Base-by-base conservation (phyloP, 805 yeast genomes). In the Hanseniaspora meyeri region DNA sequence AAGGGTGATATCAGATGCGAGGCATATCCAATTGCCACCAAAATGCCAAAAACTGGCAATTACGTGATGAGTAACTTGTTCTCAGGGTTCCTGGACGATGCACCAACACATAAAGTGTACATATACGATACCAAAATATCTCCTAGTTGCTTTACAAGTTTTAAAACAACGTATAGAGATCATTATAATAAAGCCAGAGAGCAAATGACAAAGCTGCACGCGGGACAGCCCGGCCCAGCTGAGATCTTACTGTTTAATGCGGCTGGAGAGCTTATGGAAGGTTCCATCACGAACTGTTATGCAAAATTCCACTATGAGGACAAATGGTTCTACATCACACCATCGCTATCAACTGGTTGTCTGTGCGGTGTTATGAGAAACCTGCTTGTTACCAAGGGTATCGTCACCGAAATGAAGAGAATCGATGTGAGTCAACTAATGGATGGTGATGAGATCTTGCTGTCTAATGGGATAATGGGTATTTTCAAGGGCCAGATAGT, bases 391-490 rank as follows among this genome's bases (percentile, higher is more conserved):
- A 66, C 71, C 14, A 78, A 80, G 49, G 76, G 78, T 2, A 64
- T 72, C 34, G 68, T 87, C 2, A 69, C 71, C 47, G 91, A 85
- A 64, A 78, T 74, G 29, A 74, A 73, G 1, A 66, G 86, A 4
- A 62, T 65, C 1, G 58, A 59, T 10, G 63, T 12, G 77, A 77
- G n/a, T 62, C 91, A 3, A 63, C 66, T 36, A 66, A 68, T n/a
- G 95, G 95, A 68, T n/a, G 95, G 95, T 5, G 88, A 82, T 57
- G 80, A 77, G 38, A 76, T 90, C 1, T 65, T 93, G 38, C 63
- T 91, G 27, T 82, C 88, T 66, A 91, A 91, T 68, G 96, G 88
- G 9, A 75, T 91, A 4, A 78, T 81, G 70, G 98, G 98, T 2
- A 84, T 87, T 14, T 79, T 79, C 0, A 78, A 74, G 60, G 93